Percentiles rank a stretch among this genome's conserved stretches.
phyloP scores from a whole-genome alignment of 1,284 basidiomycete species.

The Phenoliferia sp. region DNA sequence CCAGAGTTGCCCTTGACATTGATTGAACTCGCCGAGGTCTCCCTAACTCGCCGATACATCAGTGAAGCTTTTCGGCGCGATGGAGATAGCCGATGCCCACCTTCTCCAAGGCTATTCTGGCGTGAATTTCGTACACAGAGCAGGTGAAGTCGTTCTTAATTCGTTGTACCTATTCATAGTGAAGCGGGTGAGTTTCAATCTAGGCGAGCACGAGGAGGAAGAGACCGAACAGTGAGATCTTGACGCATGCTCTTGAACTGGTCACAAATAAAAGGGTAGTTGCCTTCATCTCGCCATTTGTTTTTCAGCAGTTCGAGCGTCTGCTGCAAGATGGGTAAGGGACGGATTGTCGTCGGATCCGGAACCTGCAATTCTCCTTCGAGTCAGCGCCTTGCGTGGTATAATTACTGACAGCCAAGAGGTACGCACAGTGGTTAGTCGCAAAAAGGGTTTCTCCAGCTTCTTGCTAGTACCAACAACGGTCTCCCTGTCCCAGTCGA shows the following conservation, averaged over 20 bases:
- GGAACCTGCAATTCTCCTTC: slow-evolving; percentile 61
- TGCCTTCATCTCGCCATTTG: slow-evolving; percentile 77
- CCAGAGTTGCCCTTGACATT: slow-evolving; percentile 89
- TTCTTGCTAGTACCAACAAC: slow-evolving; percentile 87
- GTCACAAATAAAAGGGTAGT: slow-evolving; percentile 92
- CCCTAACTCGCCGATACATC: slow-evolving; percentile 51
- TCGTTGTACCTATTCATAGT: slow-evolving; percentile 76
- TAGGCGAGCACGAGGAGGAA: background rate
- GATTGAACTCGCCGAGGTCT: slow-evolving; percentile 98
- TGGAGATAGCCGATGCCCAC: slow-evolving; percentile 50
- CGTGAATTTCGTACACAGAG: slow-evolving; percentile 96
- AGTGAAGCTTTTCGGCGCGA: background rate
- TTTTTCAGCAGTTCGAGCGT: slow-evolving; percentile 83
- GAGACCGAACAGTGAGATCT: slow-evolving; percentile 73
- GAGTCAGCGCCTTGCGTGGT: background rate
- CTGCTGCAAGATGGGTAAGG: slow-evolving; percentile 73
- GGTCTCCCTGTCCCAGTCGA: slow-evolving; percentile 93
- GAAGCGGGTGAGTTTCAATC: slow-evolving; percentile 21
- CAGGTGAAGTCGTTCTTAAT: slow-evolving; percentile 99
- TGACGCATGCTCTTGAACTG: slow-evolving; percentile 98
- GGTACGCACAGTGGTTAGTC: slow-evolving; percentile 76
- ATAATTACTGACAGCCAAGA: background rate
- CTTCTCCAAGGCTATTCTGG: slow-evolving; percentile 89
- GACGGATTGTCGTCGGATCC: slow-evolving; percentile 88
- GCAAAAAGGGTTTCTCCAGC: slow-evolving; percentile 92